Percentiles rank a stretch among this genome's conserved stretches.
These are phyloP conservation scores for Cutaneotrichosporon sp. DNA, from an alignment of 1,284 basidiomycete genomes.

Conservation along the genomic window DNA sequence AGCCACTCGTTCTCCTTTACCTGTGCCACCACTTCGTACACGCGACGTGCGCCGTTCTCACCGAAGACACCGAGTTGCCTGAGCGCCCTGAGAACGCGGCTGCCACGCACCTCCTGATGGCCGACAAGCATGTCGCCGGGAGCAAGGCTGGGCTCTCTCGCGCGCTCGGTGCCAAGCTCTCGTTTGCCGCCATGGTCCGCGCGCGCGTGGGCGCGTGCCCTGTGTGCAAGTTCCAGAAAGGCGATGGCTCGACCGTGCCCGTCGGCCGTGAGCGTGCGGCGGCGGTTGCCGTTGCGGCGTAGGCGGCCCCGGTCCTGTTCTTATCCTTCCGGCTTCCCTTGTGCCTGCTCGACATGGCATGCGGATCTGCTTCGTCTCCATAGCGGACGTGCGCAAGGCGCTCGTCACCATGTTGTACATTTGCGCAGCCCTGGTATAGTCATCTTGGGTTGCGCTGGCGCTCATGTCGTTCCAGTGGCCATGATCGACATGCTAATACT, in stretches of 20 bases:
- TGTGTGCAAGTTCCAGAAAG: constrained; percentile 58
- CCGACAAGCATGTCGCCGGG: constrained; percentile 57
- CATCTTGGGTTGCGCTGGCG: no score
- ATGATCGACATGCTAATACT: no score
- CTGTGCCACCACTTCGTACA: constrained; percentile 86
- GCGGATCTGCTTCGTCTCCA: no score
- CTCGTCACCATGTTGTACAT: no score
- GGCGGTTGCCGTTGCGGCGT: not conserved
- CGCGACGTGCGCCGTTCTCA: constrained; percentile 60
- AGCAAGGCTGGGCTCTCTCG: constrained; percentile 57
- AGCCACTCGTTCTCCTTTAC: constrained; percentile 61
- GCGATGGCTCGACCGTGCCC: constrained; percentile 7
- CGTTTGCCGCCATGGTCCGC: constrained; percentile 68
- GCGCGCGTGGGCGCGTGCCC: constrained; percentile 71
- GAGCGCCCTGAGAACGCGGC: constrained; percentile 42
- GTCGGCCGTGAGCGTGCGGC: not conserved
- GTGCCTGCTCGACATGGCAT: no score
- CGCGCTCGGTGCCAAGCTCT: constrained; percentile 45
- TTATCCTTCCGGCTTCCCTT: no score
- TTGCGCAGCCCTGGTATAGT: no score
- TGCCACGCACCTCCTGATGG: constrained; percentile 62
- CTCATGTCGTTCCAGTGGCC: no score
- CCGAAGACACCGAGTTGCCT: constrained; percentile 44
- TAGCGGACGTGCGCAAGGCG: no score
- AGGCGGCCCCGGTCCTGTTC: not conserved